Evolutionary conservation across 2,329 filamentous ascomycete genomes (phyloP).

Genomic region (Apiospora phragmitis): DNA sequence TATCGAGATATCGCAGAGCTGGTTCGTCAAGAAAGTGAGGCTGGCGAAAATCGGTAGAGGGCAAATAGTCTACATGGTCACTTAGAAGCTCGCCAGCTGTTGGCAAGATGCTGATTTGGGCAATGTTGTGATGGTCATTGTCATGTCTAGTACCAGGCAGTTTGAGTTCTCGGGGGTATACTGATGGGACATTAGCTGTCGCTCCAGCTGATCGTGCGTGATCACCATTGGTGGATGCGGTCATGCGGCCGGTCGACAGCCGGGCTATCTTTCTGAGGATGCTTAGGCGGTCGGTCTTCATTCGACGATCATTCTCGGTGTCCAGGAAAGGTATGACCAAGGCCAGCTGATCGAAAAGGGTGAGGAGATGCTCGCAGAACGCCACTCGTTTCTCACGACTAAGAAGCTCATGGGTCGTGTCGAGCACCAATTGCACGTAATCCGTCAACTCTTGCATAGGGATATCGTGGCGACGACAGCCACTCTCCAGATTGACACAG

Average conservation of each 20-base stretch:
- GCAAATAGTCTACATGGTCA: slow-evolving; percentile 44
- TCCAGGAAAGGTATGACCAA: slow-evolving; percentile 21
- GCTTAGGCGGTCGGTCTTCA: slow-evolving; percentile 12
- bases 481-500: slow-evolving; percentile 27
- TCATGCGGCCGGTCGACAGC: neutral
- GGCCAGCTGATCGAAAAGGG: neutral
- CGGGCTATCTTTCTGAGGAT: neutral
- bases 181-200: slow-evolving; percentile 25
- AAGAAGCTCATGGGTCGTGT: neutral
- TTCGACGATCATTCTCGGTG: slow-evolving; percentile 32
- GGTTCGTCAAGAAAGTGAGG: slow-evolving; percentile 44
- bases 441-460: neutral
- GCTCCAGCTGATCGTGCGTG: slow-evolving; percentile 3
- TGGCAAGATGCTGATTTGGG: slow-evolving; percentile 49
- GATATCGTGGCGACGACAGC: slow-evolving; percentile 9
- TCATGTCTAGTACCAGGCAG: slow-evolving; percentile 37
- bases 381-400: neutral
- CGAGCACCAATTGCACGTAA: slow-evolving; percentile 25
- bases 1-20: slow-evolving; percentile 47
- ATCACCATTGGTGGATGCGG: neutral
- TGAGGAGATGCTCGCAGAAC: neutral
- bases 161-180: slow-evolving; percentile 8
- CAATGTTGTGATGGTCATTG: slow-evolving; percentile 49
- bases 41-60: slow-evolving; percentile 37
- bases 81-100: slow-evolving; percentile 48